Base-by-base conservation (phyloP, 345 rosid species). In the Trapa bicornis region DNA sequence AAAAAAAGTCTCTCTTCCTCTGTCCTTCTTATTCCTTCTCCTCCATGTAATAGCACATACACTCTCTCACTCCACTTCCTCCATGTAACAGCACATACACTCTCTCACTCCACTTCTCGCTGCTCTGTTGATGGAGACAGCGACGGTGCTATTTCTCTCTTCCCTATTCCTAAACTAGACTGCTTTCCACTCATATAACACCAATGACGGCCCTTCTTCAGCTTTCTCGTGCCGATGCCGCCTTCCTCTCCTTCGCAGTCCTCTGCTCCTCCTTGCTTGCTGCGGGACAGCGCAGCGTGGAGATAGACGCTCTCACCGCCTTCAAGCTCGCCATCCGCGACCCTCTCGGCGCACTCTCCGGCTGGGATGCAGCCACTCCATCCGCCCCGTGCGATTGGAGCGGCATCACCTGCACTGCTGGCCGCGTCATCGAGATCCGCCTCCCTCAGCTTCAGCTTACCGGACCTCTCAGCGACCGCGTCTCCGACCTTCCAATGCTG, bases 351-450 rank as follows among this genome's bases (percentile, higher is more conserved):
- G 88, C 87, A 0, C 68, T 94, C 57, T 68, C 72, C 67, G 83
- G 77, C 42, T 93, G 98, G 97, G 94, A 90, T 15, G 74, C 92
- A 5, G 80, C 92, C 22, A 80, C 95, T 0, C 86, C 88, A 0
- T 39, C 78, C 0, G 96, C 97, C 43, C 98, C 96, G 4, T 90
- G 97, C 76, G 98, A 93, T 81, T 93, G 98, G 98, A 89, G 85
- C 8, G 97, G 98, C 57, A 75, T 88, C 43, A 52, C 60, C 68
- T 90, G 99, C 66, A 29, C 79, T 32, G 67, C 72, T 65, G 76
- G 67, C 73, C 83, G 88, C 38, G 96, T 94, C 67, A 75, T 81
- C 0, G 92, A 87, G 78, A 74, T 90, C 77, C 91, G 86, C 22
- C 80, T 91, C 15, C 92, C 99, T 64, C 78, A 83, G 37, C 91